phyloP scores from a whole-genome alignment of 2,329 filamentous ascomycete species.

The Setomelanomma holmii region DNA sequence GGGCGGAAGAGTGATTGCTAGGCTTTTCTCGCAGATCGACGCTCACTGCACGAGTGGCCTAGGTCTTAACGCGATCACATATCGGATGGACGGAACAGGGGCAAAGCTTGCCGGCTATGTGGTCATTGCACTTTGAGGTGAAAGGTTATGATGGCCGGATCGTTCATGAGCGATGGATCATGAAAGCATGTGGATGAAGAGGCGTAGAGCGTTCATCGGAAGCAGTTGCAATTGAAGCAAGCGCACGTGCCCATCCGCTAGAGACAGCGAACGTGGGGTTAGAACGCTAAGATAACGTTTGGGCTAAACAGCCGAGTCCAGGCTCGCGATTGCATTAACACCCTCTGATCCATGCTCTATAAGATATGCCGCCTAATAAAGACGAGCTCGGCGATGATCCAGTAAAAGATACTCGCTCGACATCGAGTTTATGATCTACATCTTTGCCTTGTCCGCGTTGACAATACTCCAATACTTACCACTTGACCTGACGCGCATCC shows the following conservation, averaged over 20 bases:
- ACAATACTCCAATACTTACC: slow-evolving; percentile 46
- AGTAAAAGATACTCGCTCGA: too few species aligned
- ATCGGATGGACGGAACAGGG: neutral
- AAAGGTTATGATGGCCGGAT: too few species aligned
- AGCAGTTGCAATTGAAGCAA: neutral
- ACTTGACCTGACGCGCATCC: slow-evolving; percentile 33
- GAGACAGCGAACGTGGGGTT: neutral
- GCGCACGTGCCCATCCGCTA: neutral
- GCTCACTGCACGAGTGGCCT: neutral
- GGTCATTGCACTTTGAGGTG: too few species aligned
- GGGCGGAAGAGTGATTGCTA: neutral
- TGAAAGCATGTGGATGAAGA: neutral
- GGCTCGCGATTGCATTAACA: neutral
- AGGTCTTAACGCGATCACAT: neutral
- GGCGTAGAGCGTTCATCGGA: neutral
- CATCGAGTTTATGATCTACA: neutral
- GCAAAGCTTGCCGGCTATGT: too few species aligned
- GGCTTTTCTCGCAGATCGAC: neutral
- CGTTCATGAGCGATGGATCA: too few species aligned
- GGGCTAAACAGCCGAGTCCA: neutral
- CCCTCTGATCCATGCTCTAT: neutral
- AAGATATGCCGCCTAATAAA: too few species aligned
- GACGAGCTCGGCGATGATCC: too few species aligned
- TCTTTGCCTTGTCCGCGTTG: slow-evolving; percentile 12
- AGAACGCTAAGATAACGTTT: slow-evolving; percentile 3